Conservation (phyloP, 305 asterid genomes). For the Rubia occidens region DNA sequence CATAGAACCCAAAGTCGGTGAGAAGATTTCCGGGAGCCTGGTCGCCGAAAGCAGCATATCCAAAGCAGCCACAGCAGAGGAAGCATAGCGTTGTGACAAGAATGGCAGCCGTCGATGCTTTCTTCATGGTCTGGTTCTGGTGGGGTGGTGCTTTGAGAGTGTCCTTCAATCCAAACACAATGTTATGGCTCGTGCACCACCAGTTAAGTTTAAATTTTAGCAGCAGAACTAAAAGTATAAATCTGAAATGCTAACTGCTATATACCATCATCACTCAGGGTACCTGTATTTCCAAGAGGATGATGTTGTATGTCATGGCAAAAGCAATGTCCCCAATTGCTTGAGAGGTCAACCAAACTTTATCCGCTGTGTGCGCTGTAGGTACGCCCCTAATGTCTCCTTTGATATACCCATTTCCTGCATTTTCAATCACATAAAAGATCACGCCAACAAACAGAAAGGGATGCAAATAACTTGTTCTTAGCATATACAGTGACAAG, state of each 20-base stretch:
- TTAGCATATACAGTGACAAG: background rate
- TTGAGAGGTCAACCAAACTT: slow-evolving; percentile 57
- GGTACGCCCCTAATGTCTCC: slow-evolving; percentile 56
- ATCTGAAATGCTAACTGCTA: background rate
- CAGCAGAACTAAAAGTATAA: background rate
- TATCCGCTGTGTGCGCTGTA: slow-evolving; percentile 33
- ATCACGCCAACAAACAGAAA: background rate
- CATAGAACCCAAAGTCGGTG: slow-evolving; percentile 46
- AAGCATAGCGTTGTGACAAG: slow-evolving; percentile 53
- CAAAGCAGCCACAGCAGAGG: slow-evolving; percentile 53
- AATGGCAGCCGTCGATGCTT: slow-evolving; percentile 44
- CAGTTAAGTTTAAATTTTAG: background rate
- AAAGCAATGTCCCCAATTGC: slow-evolving; percentile 73
- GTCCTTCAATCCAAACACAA: slow-evolving; percentile 28
- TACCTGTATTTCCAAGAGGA: slow-evolving; percentile 70
- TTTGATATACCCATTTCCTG: slow-evolving; percentile 46
- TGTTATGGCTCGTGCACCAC: background rate
- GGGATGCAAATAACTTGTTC: background rate
- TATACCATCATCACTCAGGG: background rate
- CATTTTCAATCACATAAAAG: background rate
- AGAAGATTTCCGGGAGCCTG: slow-evolving; percentile 57
- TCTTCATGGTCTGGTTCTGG: slow-evolving; percentile 56
- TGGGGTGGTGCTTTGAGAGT: slow-evolving; percentile 67
- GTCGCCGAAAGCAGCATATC: slow-evolving; percentile 67
- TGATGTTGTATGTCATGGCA: slow-evolving; percentile 54